These are phyloP conservation scores for Punica granatum DNA, from an alignment of 345 rosid genomes.

Conservation along the genomic window DNA sequence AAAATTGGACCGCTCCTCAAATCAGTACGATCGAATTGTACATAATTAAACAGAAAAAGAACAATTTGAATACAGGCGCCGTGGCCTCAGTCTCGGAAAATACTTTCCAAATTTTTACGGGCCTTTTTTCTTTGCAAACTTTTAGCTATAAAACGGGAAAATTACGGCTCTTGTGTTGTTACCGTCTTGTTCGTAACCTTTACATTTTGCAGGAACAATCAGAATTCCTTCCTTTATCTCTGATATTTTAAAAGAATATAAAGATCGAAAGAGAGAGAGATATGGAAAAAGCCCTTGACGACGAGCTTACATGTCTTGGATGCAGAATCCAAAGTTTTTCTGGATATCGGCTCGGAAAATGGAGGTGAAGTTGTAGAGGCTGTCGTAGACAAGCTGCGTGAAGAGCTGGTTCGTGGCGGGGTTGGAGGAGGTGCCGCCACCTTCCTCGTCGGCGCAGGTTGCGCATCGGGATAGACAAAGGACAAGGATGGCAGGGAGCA, in stretches of 20 bases:
- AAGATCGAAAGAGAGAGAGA: too few species aligned
- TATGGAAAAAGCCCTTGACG: too few species aligned
- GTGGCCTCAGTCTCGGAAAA: too few species aligned
- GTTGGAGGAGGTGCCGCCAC: conserved; percentile 6
- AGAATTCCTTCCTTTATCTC: too few species aligned
- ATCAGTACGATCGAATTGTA: neutral
- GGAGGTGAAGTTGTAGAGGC: conserved; percentile 47
- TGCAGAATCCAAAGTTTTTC: conserved; percentile 73
- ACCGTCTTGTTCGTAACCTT: too few species aligned
- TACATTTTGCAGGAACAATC: too few species aligned
- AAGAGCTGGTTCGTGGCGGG: conserved; percentile 36
- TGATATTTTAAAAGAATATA: too few species aligned
- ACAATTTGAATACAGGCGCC: too few species aligned
- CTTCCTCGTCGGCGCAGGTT: neutral
- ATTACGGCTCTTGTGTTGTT: too few species aligned
- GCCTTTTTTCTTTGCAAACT: too few species aligned
- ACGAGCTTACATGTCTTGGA: conserved; percentile 62
- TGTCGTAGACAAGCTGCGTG: conserved; percentile 30
- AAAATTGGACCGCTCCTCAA: neutral
- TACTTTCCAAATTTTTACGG: too few species aligned
- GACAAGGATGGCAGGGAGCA: conserved; percentile 8
- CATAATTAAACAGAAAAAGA: neutral
- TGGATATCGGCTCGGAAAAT: conserved; percentile 51
- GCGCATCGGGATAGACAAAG: conserved; percentile 13
- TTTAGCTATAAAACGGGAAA: too few species aligned